A percentile compares a stretch with the other conserved stretches of the same genome.
Conservation (phyloP, 108 stramenopile genomes). For the Pseudonitzschia multiseries region DNA sequence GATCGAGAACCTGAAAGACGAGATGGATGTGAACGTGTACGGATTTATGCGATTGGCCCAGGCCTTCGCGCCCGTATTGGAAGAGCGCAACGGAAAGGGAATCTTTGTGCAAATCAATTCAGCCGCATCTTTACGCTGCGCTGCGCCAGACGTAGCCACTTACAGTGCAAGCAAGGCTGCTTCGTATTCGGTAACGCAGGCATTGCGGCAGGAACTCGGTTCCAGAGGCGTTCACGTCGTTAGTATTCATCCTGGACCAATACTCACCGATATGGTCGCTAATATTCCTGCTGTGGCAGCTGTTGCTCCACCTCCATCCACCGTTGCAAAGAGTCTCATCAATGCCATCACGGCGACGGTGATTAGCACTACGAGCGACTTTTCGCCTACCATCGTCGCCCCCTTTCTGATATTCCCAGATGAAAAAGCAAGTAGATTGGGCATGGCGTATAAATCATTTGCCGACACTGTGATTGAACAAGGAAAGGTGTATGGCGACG, state of each 20-base stretch:
- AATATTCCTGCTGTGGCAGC: background rate
- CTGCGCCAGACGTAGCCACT: conserved; percentile 4
- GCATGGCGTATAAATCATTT: conserved; percentile 11
- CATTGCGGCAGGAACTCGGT: conserved; percentile 1
- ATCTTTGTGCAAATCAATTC: conserved; percentile 37
- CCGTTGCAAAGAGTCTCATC: conserved; percentile 12
- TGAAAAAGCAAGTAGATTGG: conserved; percentile 7
- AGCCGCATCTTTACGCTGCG: conserved; percentile 24
- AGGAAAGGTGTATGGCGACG: conserved; percentile 18
- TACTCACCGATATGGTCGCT: conserved; percentile 30
- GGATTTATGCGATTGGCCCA: conserved; percentile 34
- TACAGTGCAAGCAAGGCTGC: conserved; percentile 42
- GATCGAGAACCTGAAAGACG: conserved; percentile 12
- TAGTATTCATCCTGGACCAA: conserved; percentile 38
- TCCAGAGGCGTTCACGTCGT: conserved; percentile 13
- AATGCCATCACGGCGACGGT: background rate
- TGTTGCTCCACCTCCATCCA: background rate
- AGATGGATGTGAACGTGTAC: conserved; percentile 41
- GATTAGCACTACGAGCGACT: background rate
- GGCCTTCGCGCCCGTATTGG: conserved; percentile 27
- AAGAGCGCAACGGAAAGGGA: conserved; percentile 16
- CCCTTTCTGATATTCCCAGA: conserved; percentile 10
- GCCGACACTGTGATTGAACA: conserved; percentile 16
- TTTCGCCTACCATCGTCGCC: background rate
- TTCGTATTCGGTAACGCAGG: conserved; percentile 28